Evolutionary conservation across 352 stramenopile species (phyloP), one percentile per base, ranked within the genome.

Genomic region (Phytopythium sindhum): DNA sequence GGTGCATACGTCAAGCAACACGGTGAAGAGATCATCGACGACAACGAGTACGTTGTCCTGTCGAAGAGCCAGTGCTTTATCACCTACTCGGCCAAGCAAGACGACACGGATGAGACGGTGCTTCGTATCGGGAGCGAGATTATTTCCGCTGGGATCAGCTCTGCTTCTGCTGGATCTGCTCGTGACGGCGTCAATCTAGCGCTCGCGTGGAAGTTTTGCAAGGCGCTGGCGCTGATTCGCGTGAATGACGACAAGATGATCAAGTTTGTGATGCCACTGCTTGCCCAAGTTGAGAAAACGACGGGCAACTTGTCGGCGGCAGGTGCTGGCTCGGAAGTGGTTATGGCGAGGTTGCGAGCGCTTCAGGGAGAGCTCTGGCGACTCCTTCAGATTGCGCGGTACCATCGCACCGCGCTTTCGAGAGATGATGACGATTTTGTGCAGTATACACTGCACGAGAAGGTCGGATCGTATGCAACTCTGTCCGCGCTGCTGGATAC

Each of bases 201-300:
- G n/a, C n/a, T 83, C 31, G 75, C 70, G n/a, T 94, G 85, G 85
- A 89, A 90, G 62, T 80, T 87, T 35, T 86, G 74, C 54, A 82
- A 85, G 29, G 77, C 79, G 4, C 67, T 91, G 23, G 74, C 84
- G 23, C 45, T 88, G 14, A 45, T 92, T 21, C 70, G 75, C 15
- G 42, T 88, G 17, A 48, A 84, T 29, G 62, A 74, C 37, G 58
- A 59, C 12, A 72, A 86, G 29, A 29, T 89, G 29, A 66, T 77
- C 0, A 53, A 37, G 28, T 91, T 92, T 53, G 73, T 74, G 2
- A 68, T 63, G 17, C 69, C 78, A 4, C 29, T 80, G n/a, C 64
- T 94, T 21, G 26, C 51, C 4, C 74, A 72, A 21, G 63, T 75
- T 21, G 74, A 89, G 28, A 62, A 73, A 17, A 51, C 35, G 50